Evolutionary conservation across 768 basidiomycete genomes (phyloP).

Genomic region (Amanita phalloides): DNA sequence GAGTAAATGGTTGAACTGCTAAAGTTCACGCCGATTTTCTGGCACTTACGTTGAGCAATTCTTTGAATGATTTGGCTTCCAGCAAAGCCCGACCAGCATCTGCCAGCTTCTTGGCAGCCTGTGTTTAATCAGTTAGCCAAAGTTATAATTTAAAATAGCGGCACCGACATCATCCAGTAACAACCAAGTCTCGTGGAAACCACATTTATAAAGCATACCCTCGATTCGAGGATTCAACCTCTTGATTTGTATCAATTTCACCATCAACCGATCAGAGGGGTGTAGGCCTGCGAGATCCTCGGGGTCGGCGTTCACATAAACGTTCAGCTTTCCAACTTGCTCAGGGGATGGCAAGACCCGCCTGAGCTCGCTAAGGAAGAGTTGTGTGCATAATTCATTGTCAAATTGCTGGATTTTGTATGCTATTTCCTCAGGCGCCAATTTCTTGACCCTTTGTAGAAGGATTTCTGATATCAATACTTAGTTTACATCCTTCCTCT

Average conservation of each 20-base stretch:
- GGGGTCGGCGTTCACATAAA: constrained; percentile 77
- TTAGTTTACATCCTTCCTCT: neutral
- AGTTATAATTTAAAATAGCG: neutral
- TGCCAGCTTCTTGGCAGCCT: constrained; percentile 75
- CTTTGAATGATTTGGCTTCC: constrained; percentile 80
- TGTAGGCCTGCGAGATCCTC: constrained; percentile 86
- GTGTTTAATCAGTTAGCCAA: constrained; percentile 5
- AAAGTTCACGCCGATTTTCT: neutral
- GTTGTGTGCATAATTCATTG: constrained; percentile 74
- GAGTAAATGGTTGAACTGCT: neutral
- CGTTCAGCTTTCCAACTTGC: constrained; percentile 83
- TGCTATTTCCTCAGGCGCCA: constrained; percentile 82
- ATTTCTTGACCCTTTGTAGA: constrained; percentile 75
- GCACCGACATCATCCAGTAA: constrained; percentile 68
- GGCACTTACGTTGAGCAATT: constrained; percentile 65
- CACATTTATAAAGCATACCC: constrained; percentile 89
- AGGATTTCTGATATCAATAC: constrained; percentile 59
- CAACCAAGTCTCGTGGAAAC: constrained; percentile 78
- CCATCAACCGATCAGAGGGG: constrained; percentile 92
- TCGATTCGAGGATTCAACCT: constrained; percentile 81
- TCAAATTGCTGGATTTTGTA: constrained; percentile 81
- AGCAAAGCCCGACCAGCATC: constrained; percentile 75
- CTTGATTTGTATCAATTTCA: constrained; percentile 91
- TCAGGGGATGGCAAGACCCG: constrained; percentile 86
- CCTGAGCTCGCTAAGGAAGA: constrained; percentile 83